A percentile compares a stretch with the other conserved stretches of the same genome.
Conservation (phyloP, 371 early-diverging fungal species). For the Gilbertella persicaria region DNA sequence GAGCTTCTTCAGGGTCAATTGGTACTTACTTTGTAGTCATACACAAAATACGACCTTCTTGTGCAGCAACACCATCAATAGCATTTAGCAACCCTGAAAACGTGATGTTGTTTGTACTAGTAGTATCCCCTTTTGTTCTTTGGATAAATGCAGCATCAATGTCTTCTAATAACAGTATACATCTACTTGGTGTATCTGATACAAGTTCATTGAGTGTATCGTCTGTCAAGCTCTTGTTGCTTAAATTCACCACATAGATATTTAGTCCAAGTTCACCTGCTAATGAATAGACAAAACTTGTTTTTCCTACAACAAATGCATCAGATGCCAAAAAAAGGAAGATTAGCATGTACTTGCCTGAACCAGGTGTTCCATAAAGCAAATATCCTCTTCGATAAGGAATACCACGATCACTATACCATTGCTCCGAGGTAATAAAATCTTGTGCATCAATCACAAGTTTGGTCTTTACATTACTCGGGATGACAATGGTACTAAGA, state of each 20-base stretch:
- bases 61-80: constrained; percentile 83
- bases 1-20: constrained; percentile 29
- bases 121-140: constrained; percentile 38
- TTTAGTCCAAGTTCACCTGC: constrained; percentile 93
- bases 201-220: constrained; percentile 88
- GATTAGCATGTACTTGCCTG: constrained; percentile 52
- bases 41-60: constrained; percentile 74
- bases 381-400: constrained; percentile 92
- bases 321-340: constrained; percentile 24
- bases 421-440: constrained; percentile 76
- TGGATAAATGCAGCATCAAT: constrained; percentile 96
- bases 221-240: constrained; percentile 88
- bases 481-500: constrained; percentile 67
- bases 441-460: constrained; percentile 79
- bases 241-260: constrained; percentile 91
- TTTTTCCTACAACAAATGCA: constrained; percentile 70
- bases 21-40: constrained; percentile 80
- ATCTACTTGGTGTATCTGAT: constrained; percentile 87
- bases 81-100: constrained; percentile 78
- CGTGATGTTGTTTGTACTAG: constrained; percentile 42
- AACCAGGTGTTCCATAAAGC: constrained; percentile 96
- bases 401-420: constrained; percentile 90
- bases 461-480: constrained; percentile 53
- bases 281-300: constrained; percentile 93
- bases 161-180: constrained; percentile 94